Evolutionary conservation across 73 alveolate genomes (phyloP).

Genomic region (Paramecium bursaria): DNA sequence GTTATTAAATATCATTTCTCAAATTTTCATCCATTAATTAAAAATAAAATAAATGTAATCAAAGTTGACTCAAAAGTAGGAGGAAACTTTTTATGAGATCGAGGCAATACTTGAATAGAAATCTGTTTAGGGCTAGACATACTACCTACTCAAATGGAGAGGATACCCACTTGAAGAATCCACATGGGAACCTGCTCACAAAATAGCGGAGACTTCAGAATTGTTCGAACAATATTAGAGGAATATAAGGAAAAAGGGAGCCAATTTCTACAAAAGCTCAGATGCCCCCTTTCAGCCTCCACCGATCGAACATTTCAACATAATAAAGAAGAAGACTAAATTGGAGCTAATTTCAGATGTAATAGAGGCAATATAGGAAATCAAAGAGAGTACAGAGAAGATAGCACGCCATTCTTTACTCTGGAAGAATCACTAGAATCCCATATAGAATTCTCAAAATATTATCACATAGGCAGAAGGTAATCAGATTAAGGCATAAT

Average conservation of each 20-base stretch:
- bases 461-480: too few species aligned
- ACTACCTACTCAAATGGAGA: neutral
- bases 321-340: neutral
- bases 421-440: too few species aligned
- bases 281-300: neutral
- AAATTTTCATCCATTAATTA: slow-evolving; percentile 48
- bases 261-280: neutral
- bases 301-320: neutral
- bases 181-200: neutral
- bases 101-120: neutral
- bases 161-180: neutral
- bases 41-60: too few species aligned
- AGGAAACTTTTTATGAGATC: neutral
- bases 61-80: neutral
- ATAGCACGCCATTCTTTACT: too few species aligned
- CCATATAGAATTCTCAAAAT: too few species aligned
- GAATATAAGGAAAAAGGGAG: neutral
- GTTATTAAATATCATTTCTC: slow-evolving; percentile 19
- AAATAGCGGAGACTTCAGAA: neutral
- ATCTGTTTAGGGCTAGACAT: neutral
- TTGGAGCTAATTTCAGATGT: too few species aligned
- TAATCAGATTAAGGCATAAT: too few species aligned
- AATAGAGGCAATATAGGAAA: neutral
- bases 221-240: too few species aligned
- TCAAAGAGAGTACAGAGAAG: too few species aligned